Evolutionary conservation across 352 stramenopile genomes (phyloP), one percentile per base, ranked within the genome.

Genomic region (Peronospora destructor): DNA sequence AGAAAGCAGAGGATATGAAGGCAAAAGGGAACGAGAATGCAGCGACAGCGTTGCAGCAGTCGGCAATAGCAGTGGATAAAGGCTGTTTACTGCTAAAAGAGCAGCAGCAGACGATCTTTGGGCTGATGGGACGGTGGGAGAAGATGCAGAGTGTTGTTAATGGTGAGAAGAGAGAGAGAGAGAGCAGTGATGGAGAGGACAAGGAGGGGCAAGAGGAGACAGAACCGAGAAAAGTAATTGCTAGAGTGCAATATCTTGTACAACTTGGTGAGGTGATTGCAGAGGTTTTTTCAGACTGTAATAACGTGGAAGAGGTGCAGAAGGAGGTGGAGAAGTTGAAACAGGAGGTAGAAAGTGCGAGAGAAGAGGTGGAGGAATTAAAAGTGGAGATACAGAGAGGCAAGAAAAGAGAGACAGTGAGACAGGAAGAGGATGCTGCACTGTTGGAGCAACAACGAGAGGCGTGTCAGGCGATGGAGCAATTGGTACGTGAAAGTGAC

Each of bases 1-100:
- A 85, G 49, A 90, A 90, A 60, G 72, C 76, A 55, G 71, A 83
- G n/a, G 79, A 90, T 49, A 87, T 90, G 76, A 67, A 66, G 49
- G 33, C 40, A 12, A 90, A 87, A 48, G 71, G 74, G 21, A 90
- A 87, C 49, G 70, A 78, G 16, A 54, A 47, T 13, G 79, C 79
- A 11, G 66, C 68, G 16, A 47, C 63, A 12, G 66, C 74, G 51
- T 70, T 90, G 35, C 56, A 68, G 42, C 74, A 87, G 45, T 76
- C 76, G 14, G 70, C 79, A 7, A 38, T 30, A 14, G 54, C 66
- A 0, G 76, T 87, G 26, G 64, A 63, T 0, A 42, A 64, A 8
- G 76, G 63, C 5, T 44, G 59, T 19, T 47, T 28, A 17, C 46
- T 71, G 32, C 51, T 88, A 3, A 4, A 41, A 0, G 71, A 80